These are phyloP conservation scores for Bruguiera hainesii DNA, from an alignment of 441 rosid species.

Conservation along the genomic window DNA sequence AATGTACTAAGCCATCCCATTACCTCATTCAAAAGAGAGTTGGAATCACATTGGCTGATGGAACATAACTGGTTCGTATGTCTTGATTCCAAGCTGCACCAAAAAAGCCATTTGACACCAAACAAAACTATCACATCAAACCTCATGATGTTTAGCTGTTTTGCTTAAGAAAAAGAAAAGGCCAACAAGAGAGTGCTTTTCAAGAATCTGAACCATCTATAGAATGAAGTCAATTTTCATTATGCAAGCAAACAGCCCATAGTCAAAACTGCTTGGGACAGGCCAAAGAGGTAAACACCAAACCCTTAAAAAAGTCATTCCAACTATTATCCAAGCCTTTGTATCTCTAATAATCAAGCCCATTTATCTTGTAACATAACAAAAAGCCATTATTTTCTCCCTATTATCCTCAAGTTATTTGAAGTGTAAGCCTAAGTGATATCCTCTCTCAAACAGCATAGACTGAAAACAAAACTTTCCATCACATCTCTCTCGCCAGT, in stretches of 20 bases:
- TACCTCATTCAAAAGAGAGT: constrained; percentile 93
- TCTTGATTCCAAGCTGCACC: constrained; percentile 75
- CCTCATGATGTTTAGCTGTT: background rate
- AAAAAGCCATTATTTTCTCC: background rate
- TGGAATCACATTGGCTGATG: constrained; percentile 86
- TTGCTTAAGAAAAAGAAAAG: too few relatives aligned
- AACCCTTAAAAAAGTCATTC: background rate
- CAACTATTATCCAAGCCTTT: background rate
- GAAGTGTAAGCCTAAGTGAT: background rate
- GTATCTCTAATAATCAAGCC: background rate
- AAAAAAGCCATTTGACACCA: constrained; percentile 28
- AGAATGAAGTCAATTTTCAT: background rate
- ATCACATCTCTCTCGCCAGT: too few relatives aligned
- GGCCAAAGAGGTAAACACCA: background rate
- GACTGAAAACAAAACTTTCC: background rate
- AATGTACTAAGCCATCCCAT: background rate
- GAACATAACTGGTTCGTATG: constrained; percentile 91
- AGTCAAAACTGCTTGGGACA: background rate
- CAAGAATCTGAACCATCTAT: background rate
- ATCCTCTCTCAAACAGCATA: background rate
- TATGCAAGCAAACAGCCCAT: too few relatives aligned
- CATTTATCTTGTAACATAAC: background rate
- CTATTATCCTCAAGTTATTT: background rate
- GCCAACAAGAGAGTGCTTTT: background rate
- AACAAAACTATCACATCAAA: constrained; percentile 15